Evolutionary conservation across 176 grass and related monocot species (phyloP).

Genomic region (Cocos nucifera): DNA sequence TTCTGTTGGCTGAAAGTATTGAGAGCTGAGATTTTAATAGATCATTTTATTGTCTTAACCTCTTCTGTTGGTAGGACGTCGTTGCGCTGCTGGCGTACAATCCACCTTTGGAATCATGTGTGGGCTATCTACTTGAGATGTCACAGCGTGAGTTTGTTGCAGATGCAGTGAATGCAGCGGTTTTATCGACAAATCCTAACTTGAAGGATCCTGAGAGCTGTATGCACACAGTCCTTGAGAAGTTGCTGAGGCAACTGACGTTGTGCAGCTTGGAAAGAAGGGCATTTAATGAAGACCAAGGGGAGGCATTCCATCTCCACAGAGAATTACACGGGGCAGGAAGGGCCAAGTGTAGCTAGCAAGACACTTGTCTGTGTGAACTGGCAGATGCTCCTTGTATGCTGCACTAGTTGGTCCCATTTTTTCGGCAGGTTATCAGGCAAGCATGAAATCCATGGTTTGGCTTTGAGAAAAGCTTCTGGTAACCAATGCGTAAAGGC

Average conservation of each 20-base stretch:
- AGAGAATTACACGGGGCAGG: constrained; percentile 49
- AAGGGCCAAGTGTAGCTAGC: constrained; percentile 9
- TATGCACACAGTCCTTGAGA: constrained; percentile 77
- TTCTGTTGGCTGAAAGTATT: too few relatives aligned
- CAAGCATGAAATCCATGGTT: too few relatives aligned
- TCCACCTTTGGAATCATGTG: constrained; percentile 51
- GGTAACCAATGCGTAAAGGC: too few relatives aligned
- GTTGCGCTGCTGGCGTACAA: constrained; percentile 70
- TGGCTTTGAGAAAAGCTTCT: too few relatives aligned
- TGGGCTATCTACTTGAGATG: constrained; percentile 68
- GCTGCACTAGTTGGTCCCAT: too few relatives aligned
- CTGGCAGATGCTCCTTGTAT: too few relatives aligned
- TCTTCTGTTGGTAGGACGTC: constrained; percentile 47
- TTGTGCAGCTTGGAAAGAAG: constrained; percentile 71
- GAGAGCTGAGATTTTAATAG: too few relatives aligned
- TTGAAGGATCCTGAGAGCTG: constrained; percentile 60
- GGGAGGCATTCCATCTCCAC: constrained; percentile 77
- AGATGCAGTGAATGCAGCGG: constrained; percentile 68
- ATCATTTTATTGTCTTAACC: constrained; percentile 1
- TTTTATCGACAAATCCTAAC: constrained; percentile 62
- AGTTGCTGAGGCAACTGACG: constrained; percentile 79
- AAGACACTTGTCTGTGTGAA: too few relatives aligned
- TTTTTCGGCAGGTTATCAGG: too few relatives aligned
- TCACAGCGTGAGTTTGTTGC: constrained; percentile 79
- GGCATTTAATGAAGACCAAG: constrained; percentile 45